Evolutionary conservation across 257 asterid species (phyloP).

Genomic region (Thymus mandschuricus): DNA sequence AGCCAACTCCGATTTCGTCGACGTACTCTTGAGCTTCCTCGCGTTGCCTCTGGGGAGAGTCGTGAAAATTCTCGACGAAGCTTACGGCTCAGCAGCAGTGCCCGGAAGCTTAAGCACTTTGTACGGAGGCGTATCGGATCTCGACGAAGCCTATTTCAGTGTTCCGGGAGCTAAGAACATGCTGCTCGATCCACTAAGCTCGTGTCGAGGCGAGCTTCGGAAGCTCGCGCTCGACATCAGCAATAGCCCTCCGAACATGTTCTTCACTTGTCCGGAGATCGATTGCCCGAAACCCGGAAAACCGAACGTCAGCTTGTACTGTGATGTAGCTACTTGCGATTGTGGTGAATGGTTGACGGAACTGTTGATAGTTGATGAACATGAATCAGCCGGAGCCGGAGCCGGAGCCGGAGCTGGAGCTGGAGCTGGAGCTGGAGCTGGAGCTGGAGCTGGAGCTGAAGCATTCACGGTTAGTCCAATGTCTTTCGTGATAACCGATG

Average conservation of each 20-base stretch:
- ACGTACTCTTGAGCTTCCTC: not conserved
- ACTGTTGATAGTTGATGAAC: not conserved
- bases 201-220: not conserved
- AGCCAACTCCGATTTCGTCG: not conserved
- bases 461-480: not conserved
- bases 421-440: no score
- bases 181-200: conserved; percentile 32
- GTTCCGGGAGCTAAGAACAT: not conserved
- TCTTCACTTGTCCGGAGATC: not conserved
- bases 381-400: no score
- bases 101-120: conserved; percentile 9
- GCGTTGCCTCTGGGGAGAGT: not conserved
- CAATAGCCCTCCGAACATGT: not conserved
- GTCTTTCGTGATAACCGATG: not conserved
- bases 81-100: not conserved
- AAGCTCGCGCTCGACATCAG: conserved; percentile 8
- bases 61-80: no score
- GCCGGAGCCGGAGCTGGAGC: no score
- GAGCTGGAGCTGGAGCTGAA: no score
- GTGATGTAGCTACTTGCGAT: not conserved
- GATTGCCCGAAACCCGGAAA: no score
- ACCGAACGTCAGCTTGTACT: no score
- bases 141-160: not conserved
- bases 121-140: not conserved
- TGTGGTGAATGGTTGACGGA: not conserved